phyloP scores from a whole-genome alignment of 257 asterid species.

The Solanum acaule region DNA sequence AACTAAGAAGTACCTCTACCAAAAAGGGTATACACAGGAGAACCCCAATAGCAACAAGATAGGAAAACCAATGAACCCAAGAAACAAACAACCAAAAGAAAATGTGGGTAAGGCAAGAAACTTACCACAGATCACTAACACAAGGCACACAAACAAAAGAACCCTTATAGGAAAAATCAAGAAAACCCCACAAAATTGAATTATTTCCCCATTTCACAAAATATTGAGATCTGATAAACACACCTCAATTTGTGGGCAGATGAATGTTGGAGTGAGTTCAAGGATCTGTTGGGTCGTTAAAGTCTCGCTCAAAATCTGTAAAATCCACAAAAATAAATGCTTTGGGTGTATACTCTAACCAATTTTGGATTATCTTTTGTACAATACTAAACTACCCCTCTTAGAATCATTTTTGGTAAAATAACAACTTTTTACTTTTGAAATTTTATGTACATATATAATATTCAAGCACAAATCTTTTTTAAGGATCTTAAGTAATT shows the following conservation, averaged over 20 bases:
- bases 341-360: not conserved
- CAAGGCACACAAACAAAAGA: not conserved
- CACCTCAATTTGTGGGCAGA: not conserved
- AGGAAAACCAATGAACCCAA: not conserved
- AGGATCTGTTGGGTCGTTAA: slow-evolving; percentile 1
- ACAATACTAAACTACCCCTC: not conserved
- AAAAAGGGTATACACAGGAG: not conserved
- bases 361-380: not conserved
- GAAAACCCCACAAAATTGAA: not conserved
- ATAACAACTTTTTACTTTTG: not conserved
- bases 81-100: not conserved
- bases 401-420: not conserved
- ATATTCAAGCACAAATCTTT: not conserved
- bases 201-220: not conserved
- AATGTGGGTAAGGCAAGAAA: not conserved
- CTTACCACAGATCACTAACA: not conserved
- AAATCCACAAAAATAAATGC: not conserved
- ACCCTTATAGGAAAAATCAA: not conserved
- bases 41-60: not conserved
- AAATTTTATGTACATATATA: not conserved
- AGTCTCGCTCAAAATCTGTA: not conserved
- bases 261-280: not conserved
- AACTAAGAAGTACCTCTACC: not conserved
- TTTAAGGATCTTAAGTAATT: not conserved
- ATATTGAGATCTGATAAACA: not conserved